Conservation (phyloP, 768 basidiomycete species). For the Kwoniella mangroviensis region DNA sequence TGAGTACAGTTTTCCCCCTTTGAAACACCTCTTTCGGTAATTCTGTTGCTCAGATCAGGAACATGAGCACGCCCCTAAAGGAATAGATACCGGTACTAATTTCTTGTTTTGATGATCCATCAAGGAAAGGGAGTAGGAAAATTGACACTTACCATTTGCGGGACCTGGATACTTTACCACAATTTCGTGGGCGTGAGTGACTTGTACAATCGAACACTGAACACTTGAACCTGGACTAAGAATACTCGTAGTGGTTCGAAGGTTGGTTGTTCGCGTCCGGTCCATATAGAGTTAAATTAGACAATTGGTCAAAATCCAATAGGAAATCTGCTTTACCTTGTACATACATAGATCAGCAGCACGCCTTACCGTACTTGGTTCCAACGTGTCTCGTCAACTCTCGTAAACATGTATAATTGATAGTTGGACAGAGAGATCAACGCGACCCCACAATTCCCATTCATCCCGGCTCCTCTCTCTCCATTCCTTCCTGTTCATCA, state of each 20-base stretch:
- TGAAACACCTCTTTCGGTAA: not conserved
- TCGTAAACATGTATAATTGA: too few relatives aligned
- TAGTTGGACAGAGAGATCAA: not conserved
- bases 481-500: too few relatives aligned
- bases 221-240: not conserved
- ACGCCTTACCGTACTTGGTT: too few relatives aligned
- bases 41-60: not conserved
- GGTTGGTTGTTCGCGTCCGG: not conserved
- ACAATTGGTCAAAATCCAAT: not conserved
- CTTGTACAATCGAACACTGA: too few relatives aligned
- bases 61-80: not conserved
- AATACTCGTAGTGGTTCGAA: not conserved
- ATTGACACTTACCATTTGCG: not conserved
- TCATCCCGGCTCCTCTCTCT: too few relatives aligned
- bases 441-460: not conserved
- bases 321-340: too few relatives aligned
- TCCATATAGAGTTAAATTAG: too few relatives aligned
- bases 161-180: not conserved
- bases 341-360: too few relatives aligned
- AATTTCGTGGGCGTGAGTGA: too few relatives aligned
- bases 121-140: not conserved
- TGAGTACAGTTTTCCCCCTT: too few relatives aligned
- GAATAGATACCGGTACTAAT: not conserved
- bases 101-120: not conserved
- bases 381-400: too few relatives aligned